Base-by-base conservation (phyloP, 106 monocot species). In the Apostasia ramifera region DNA sequence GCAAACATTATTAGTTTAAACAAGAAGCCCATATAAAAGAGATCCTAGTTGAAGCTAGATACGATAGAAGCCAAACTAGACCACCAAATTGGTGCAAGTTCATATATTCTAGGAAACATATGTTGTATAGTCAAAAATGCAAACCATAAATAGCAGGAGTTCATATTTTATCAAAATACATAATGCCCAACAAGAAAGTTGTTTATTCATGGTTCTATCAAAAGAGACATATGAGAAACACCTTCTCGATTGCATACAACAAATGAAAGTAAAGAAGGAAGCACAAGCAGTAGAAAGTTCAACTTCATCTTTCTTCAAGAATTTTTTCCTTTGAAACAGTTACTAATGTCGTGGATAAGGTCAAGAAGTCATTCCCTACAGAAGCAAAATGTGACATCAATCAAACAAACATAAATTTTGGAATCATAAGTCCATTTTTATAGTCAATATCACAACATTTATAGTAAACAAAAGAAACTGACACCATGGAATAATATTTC, bases 221-320 rank as follows among this genome's bases (percentile, higher is more conserved):
- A 58, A 38, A 14, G 56, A 68, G 38, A 65, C 8, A 10, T 37
- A 51, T 43, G 50, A 42, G 53, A 40, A 70, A 3, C 74, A 85
- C 85, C 85, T 85, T 85, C 66, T 64, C 11, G 44, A 74, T 85
- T 77, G 67, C 81, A 81, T 68, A 71, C 51, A 57, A 69, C 70
- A 61, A 63, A 56, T 63, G 38, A 57, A 71, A 57, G 40, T 53
- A 85, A 57, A 56, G 60, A 63, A 3, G 61, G 66, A 49, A 85
- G 63, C 43, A 77, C 46, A 69, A 84, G 40, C 45, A 80, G 44
- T 39, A 80, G 8, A 43, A 54, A 65, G 70, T 70, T 12, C 3
- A 76, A 61, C 73, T 77, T 69, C 84, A 84, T 77, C 71, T 66
- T 73, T 70, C 67, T 69, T 59, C 48, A 48, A 56, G 56, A 65